These are phyloP conservation scores for Byssothecium circinans DNA, from an alignment of 2,329 filamentous ascomycete species.

Conservation along the genomic window DNA sequence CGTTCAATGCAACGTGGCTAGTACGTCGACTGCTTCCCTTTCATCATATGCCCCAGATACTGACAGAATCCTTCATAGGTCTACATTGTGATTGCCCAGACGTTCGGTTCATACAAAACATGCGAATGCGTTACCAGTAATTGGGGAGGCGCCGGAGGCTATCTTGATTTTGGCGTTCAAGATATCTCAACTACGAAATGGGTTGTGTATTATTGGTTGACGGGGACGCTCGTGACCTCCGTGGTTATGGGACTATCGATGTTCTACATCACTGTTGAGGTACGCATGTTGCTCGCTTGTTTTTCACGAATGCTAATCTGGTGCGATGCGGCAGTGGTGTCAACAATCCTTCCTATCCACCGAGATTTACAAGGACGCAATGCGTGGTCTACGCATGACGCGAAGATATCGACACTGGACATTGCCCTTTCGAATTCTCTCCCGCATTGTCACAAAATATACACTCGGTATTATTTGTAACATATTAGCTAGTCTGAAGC, in stretches of 20 bases:
- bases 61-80: background rate
- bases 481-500: constrained; percentile 11
- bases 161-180: constrained; percentile 43
- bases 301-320: too few relatives aligned
- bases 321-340: too few relatives aligned
- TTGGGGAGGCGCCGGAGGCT: constrained; percentile 46
- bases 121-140: constrained; percentile 47
- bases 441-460: constrained; percentile 12
- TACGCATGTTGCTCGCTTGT: too few relatives aligned
- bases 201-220: constrained; percentile 35
- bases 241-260: constrained; percentile 36
- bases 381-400: constrained; percentile 28
- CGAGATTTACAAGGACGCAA: constrained; percentile 32
- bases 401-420: constrained; percentile 25
- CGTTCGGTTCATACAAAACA: constrained; percentile 46
- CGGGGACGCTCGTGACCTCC: constrained; percentile 34
- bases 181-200: constrained; percentile 34
- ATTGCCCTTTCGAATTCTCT: constrained; percentile 10
- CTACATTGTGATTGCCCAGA: constrained; percentile 46
- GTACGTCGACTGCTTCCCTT: constrained; percentile 8
- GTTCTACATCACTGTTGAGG: constrained; percentile 42
- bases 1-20: constrained; percentile 44
- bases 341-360: constrained; percentile 43
- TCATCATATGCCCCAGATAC: background rate
- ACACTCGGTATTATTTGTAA: constrained; percentile 19